Percentiles rank a stretch among this genome's conserved stretches.
phyloP scores from a whole-genome alignment of 257 asterid genomes.

The Solanum etuberosum region DNA sequence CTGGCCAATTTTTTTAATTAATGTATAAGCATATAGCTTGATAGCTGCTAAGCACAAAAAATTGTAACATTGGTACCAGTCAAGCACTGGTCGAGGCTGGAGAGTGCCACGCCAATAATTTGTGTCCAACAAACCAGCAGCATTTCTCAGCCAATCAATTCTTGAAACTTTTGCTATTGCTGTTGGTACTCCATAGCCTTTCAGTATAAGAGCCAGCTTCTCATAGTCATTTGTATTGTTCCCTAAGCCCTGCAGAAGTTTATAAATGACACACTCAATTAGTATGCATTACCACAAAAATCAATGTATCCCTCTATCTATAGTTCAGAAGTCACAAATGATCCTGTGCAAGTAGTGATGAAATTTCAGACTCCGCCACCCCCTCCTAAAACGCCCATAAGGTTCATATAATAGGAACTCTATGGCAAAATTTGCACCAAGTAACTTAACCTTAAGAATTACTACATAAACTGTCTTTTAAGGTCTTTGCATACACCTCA shows the following conservation, averaged over 20 bases:
- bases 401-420: background rate
- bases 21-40: background rate
- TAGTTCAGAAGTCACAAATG: background rate
- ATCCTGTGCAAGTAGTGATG: background rate
- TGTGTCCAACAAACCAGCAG: constrained; percentile 77
- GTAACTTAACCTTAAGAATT: background rate
- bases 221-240: constrained; percentile 72
- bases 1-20: constrained; percentile 11
- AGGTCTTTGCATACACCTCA: background rate
- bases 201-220: constrained; percentile 47
- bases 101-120: constrained; percentile 91
- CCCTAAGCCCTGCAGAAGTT: constrained; percentile 65
- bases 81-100: constrained; percentile 85
- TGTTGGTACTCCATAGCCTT: constrained; percentile 61
- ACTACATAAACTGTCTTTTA: background rate
- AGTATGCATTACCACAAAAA: background rate
- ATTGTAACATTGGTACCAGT: constrained; percentile 35
- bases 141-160: constrained; percentile 89
- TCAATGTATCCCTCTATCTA: background rate
- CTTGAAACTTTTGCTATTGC: constrained; percentile 76
- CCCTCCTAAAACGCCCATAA: background rate
- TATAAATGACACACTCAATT: background rate
- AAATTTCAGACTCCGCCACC: background rate
- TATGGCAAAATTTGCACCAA: background rate
- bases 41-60: background rate